A percentile compares a stretch with the other conserved stretches of the same genome.
phyloP scores from a whole-genome alignment of 148 eudicot genomes.

The Nyssa sinensis region DNA sequence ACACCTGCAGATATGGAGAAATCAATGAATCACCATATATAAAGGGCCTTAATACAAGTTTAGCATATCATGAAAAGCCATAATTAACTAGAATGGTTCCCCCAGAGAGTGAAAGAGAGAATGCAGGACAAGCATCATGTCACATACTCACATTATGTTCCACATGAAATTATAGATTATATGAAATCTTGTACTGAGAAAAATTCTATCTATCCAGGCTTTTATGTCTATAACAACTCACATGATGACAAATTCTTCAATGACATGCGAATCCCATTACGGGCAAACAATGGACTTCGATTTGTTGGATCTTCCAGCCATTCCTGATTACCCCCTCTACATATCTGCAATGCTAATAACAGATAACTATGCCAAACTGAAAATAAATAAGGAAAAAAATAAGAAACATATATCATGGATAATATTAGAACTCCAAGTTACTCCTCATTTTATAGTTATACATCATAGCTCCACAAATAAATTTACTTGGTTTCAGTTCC shows the following conservation, averaged over 20 bases:
- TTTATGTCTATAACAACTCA: slow-evolving; percentile 26
- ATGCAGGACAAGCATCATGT: background rate
- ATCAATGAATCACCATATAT: too few species aligned
- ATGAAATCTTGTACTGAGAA: background rate
- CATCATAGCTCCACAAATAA: background rate
- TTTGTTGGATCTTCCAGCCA: slow-evolving; percentile 99
- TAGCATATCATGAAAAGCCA: background rate
- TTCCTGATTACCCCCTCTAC: slow-evolving; percentile 56
- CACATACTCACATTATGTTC: background rate
- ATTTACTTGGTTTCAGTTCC: background rate
- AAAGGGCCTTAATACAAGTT: background rate
- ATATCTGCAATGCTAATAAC: slow-evolving; percentile 52
- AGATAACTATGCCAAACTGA: slow-evolving; percentile 4
- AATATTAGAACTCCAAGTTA: background rate
- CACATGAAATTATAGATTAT: background rate
- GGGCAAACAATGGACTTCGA: slow-evolving; percentile 60
- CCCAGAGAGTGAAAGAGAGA: background rate
- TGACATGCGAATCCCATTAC: slow-evolving; percentile 81
- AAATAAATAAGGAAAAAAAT: slow-evolving; percentile 3
- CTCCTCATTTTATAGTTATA: background rate
- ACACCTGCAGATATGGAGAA: background rate
- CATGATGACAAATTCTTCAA: slow-evolving; percentile 42
- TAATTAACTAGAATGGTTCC: background rate
- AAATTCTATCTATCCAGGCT: background rate
- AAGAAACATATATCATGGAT: background rate